phyloP scores from a whole-genome alignment of 78 protist genomes.

The Dictyostelium capitatum region DNA sequence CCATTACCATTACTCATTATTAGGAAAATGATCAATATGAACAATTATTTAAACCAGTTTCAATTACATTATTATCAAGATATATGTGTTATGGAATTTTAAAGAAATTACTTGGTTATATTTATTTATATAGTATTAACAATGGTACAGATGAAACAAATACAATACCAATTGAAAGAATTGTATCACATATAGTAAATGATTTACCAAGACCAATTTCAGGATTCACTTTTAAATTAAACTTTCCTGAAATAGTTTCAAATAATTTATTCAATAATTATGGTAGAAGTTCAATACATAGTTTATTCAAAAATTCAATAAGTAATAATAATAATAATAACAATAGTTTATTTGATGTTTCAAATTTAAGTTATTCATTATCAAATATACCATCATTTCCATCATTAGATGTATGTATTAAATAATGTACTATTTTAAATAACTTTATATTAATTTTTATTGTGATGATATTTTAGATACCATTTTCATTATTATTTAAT shows the following conservation, averaged over 20 bases:
- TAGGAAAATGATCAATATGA: constrained; percentile 18
- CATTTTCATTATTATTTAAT: constrained; percentile 59
- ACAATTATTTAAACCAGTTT: constrained; percentile 68
- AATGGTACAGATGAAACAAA: background rate
- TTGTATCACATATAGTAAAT: constrained; percentile 57
- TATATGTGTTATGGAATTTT: constrained; percentile 67
- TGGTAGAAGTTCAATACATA: background rate
- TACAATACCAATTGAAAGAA: constrained; percentile 72
- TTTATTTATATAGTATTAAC: constrained; percentile 30
- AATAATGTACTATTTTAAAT: background rate
- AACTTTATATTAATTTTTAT: background rate
- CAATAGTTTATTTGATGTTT: background rate
- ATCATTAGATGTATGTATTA: constrained; percentile 20
- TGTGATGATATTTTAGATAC: constrained; percentile 8
- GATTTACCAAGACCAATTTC: constrained; percentile 74
- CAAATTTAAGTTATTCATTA: constrained; percentile 6
- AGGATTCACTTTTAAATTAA: constrained; percentile 39
- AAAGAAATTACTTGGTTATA: constrained; percentile 50
- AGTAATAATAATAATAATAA: background rate
- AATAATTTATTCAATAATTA: too few relatives aligned
- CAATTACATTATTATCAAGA: constrained; percentile 66
- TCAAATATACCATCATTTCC: constrained; percentile 38
- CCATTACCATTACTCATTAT: too few relatives aligned
- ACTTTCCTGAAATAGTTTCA: constrained; percentile 18
- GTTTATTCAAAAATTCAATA: background rate